Base-by-base conservation (phyloP, 306 rosid genomes). In the Pueraria montana region DNA sequence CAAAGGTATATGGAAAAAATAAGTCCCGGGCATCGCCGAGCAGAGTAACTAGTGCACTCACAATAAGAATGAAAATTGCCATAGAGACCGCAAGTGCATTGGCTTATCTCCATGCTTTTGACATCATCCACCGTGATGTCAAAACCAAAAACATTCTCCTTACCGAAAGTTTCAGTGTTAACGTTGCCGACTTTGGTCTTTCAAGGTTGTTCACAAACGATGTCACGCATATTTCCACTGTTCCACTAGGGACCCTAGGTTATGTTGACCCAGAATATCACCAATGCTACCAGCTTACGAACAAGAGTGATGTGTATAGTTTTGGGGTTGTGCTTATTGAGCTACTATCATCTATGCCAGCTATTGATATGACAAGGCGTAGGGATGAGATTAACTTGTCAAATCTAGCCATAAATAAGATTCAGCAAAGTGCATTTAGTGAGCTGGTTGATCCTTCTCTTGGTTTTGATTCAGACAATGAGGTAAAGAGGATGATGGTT, bases 261-360 rank as follows among this genome's bases (percentile, higher is more conserved):
- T 91, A 91, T 63, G 79, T 91, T 21, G 94, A 93, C 24, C 98
- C 93, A 0, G 94, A 91, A 50, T 90, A 94, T 80, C 89, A 90
- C 76, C 86, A 80, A 34, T 87, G 89, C 70, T 91, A 87, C 72
- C 88, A 87, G 75, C 92, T 94, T n/a, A 89, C 97, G 0, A 74
- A 77, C 26, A 94, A 94, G 89, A 94, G 98, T 53, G 97, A 94
- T 72, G 98, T 91, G 26, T 89, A 91, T 63, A 91, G 93, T 65
- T 94, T 94, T 17, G 93, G 98, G 2, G 94, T 90, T 55, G 92
- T 88, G 48, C 88, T 91, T 11, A 76, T 84, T 6, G 97, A 94
- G 89, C 87, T 91, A 12, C 76, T 90, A 53, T 91, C 97, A 24
- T 91, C 94, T 8, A 62, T 85, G 90, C 91, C 91, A 0, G 98